Evolutionary conservation across 495 filamentous ascomycete genomes (phyloP).

Genomic region (Chaetomidium leptoderma): DNA sequence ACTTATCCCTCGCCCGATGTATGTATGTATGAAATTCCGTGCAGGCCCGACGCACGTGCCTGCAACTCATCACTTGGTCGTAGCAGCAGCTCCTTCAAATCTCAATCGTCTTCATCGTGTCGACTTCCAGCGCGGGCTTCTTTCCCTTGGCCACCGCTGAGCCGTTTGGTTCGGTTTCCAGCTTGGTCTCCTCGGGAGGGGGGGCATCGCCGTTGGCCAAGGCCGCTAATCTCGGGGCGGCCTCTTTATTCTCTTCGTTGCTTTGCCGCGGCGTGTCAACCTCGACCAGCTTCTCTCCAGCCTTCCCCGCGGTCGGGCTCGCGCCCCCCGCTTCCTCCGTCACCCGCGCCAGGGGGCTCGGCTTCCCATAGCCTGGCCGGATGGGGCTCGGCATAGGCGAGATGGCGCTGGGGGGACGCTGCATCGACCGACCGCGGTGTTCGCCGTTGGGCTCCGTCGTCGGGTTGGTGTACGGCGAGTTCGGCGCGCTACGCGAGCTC

Average conservation of each 20-base stretch:
- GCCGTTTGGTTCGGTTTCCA: conserved; percentile 15
- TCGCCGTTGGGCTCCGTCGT: conserved; percentile 44
- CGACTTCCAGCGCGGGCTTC: conserved; percentile 32
- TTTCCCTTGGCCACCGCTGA: conserved; percentile 34
- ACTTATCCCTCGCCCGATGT: not conserved
- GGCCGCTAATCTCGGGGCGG: conserved; percentile 28
- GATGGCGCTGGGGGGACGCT: conserved; percentile 48
- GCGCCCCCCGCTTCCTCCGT: conserved; percentile 42
- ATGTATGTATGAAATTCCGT: conserved; percentile 12
- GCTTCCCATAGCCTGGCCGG: conserved; percentile 47
- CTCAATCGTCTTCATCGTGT: conserved; percentile 57
- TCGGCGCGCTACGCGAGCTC: conserved; percentile 40
- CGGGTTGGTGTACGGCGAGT: conserved; percentile 53
- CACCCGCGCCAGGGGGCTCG: conserved; percentile 51
- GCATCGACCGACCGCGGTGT: conserved; percentile 49
- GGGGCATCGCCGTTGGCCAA: conserved; percentile 32
- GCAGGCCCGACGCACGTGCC: not conserved
- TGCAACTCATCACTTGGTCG: conserved; percentile 14
- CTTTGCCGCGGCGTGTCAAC: conserved; percentile 50
- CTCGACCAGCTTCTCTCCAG: conserved; percentile 37
- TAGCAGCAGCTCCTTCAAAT: conserved; percentile 35
- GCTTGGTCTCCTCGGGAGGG: conserved; percentile 20
- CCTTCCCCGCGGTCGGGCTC: conserved; percentile 8
- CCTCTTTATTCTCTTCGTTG: conserved; percentile 42
- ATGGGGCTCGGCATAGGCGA: conserved; percentile 53